Base-by-base conservation (phyloP, 768 basidiomycete species). In the Jaapia argillacea region DNA sequence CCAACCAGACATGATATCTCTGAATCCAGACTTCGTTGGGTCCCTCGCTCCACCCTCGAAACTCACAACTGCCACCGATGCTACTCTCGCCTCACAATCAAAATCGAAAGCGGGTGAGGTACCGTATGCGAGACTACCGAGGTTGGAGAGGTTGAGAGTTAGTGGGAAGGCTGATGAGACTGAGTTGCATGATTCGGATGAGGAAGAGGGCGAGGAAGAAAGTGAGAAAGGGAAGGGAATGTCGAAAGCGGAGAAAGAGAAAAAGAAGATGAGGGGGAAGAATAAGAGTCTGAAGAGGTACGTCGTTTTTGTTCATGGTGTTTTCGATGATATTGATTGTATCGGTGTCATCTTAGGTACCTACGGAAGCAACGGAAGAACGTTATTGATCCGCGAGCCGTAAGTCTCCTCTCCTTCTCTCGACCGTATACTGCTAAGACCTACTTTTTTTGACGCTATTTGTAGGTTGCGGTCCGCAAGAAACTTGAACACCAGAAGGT, bases 291-390 rank as follows among this genome's bases (percentile, higher is more conserved):
- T 92, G 57, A 94, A 91, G 61, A 70, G 90, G 68, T 79, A 54
- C 54, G 56, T 55, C 6, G 20, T 23, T 21, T 22, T n/a, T n/a
- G n/a, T n/a, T 24, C 33, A 14, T 25, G 13, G n/a, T 39, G 3
- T 2, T 10, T 24, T 36, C 4, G 31, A 24, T n/a, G 25, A 20
- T 33, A 24, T 46, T 23, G 28, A 7, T 13, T 41, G 13, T 18
- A 26, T 12, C 41, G 35, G 16, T 13, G 12, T 4, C 22, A 1
- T 37, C 10, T 22, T 41, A 77, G 74, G 37, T 85, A 79, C 59
- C 60, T 96, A 48, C 74, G 87, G 54, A 96, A 92, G 68, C 86
- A 94, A 62, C 78, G 89, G 58, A 91, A 93, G 70, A 96, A 97
- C 55, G 87, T 97, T 39, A 77, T 97, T 48, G 92, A 97, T 58